These are phyloP conservation scores for Mortierella alpina DNA, from an alignment of 192 early-diverging fungal genomes.

Conservation along the genomic window DNA sequence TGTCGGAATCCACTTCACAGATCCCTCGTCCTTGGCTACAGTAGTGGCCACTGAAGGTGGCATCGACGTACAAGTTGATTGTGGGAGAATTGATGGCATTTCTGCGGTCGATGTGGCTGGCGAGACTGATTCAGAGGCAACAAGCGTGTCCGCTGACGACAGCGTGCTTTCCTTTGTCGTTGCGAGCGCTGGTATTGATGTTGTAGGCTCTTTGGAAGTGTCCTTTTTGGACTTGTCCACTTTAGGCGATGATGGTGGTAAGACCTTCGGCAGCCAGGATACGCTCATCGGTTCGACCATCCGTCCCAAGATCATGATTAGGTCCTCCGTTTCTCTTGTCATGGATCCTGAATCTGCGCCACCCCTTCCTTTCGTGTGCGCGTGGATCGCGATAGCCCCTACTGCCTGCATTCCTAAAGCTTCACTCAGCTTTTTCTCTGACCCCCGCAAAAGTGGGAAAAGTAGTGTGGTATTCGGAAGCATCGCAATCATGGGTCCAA, in stretches of 20 bases:
- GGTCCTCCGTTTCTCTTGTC: conserved; percentile 13
- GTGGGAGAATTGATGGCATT: background rate
- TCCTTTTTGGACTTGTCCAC: background rate
- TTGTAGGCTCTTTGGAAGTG: background rate
- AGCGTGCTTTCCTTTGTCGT: background rate
- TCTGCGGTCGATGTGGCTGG: background rate
- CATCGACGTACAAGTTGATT: background rate
- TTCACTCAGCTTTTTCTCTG: conserved; percentile 24
- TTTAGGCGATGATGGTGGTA: background rate
- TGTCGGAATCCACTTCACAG: conserved; percentile 12
- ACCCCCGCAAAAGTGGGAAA: conserved; percentile 29
- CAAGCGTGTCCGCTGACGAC: too few species aligned
- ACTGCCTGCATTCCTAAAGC: conserved; percentile 34
- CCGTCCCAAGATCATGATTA: conserved; percentile 29
- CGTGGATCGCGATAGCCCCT: conserved; percentile 34
- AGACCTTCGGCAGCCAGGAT: conserved; percentile 39
- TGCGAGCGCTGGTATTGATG: background rate
- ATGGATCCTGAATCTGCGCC: background rate
- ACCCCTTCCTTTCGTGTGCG: background rate
- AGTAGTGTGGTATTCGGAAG: conserved; percentile 17
- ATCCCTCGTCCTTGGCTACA: background rate
- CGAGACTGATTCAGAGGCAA: too few species aligned
- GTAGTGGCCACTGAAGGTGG: background rate
- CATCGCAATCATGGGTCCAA: conserved; percentile 44
- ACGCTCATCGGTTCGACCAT: conserved; percentile 41